Evolutionary conservation across 352 stramenopile species (phyloP), one percentile per base, ranked within the genome.

Genomic region (Elongisporangium prolatum): DNA sequence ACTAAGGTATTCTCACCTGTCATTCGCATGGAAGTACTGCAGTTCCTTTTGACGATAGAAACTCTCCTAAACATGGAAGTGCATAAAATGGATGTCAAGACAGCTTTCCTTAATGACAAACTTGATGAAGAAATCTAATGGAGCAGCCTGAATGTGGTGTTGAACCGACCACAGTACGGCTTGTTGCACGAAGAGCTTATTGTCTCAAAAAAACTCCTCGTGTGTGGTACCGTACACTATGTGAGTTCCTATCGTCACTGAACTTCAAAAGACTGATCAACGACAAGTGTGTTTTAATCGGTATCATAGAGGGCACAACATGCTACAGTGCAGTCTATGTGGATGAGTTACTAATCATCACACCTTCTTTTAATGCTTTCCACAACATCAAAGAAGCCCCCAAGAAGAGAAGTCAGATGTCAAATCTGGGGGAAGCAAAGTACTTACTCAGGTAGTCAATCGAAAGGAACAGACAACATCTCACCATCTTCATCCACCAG

Each of bases 51-150:
- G 4, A 48, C 60, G 6, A 61, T 65, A 37, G 48, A 48, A 24
- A 49, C 60, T 11, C 22, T 40, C 0, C 34, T 48, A 0, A 24
- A 62, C 3, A 17, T 51, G 0, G 38, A 55, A 21, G 37, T 69
- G 3, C 18, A 69, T 8, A 57, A 72, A 52, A 67, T 72, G 57
- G 50, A 72, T 49, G 65, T 72, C 3, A 72, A 67, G 24, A 69
- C 57, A 14, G 57, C 61, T 1, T 69, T 72, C 16, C 54, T 67
- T 0, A 67, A 72, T 4, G 61, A 57, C 4, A 21, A 49, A 0
- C 38, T 71, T 0, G 56, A 65, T 2, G 56, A 68, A 17, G 53
- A 71, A 16, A 64, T 65, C 9, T 65, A 60, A 71, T 68, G 56
- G 49, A n/a, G 13, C 60, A 68, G 9, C 52, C 50, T 0, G 48